Evolutionary conservation across 768 basidiomycete genomes (phyloP).

Genomic region (Termitomyces sp.): DNA sequence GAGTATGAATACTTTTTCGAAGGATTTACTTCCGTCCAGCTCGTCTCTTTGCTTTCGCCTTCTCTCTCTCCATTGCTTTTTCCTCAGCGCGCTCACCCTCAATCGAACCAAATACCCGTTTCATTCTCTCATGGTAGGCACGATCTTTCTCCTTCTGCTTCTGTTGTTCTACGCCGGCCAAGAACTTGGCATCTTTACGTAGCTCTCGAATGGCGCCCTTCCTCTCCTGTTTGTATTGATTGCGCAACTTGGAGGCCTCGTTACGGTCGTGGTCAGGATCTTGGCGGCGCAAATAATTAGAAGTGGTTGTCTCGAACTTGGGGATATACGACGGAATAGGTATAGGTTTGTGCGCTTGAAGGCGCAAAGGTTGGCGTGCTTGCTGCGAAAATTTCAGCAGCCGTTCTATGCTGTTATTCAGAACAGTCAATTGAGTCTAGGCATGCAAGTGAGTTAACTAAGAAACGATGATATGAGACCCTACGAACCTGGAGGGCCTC

Average conservation of each 20-base stretch:
- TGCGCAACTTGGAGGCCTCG: slow-evolving; percentile 77
- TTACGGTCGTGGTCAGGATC: slow-evolving; percentile 94
- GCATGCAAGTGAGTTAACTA: slow-evolving; percentile 9
- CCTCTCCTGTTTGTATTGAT: slow-evolving; percentile 89
- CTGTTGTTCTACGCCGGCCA: slow-evolving; percentile 83
- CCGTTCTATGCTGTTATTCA: slow-evolving; percentile 47
- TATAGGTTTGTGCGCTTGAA: slow-evolving; percentile 95
- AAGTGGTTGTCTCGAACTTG: slow-evolving; percentile 79
- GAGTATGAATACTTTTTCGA: too few species aligned
- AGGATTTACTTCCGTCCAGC: slow-evolving; percentile 63
- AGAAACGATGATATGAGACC: slow-evolving; percentile 2
- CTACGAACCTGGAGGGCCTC: slow-evolving; percentile 48
- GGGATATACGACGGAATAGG: slow-evolving; percentile 92
- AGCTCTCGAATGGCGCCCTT: slow-evolving; percentile 97
- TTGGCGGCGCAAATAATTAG: slow-evolving; percentile 69
- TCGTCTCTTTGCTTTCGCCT: slow-evolving; percentile 68
- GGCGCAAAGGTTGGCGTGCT: slow-evolving; percentile 68
- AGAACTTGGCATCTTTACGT: slow-evolving; percentile 90
- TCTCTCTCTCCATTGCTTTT: slow-evolving; percentile 86
- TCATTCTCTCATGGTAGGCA: slow-evolving; percentile 78
- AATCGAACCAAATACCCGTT: slow-evolving; percentile 68
- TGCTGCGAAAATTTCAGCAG: slow-evolving; percentile 70
- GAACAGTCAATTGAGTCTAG: slow-evolving; percentile 42
- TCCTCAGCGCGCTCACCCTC: slow-evolving; percentile 92
- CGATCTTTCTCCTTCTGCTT: slow-evolving; percentile 82